These are phyloP conservation scores for Podospora bellae-mahoneyi DNA, from an alignment of 495 filamentous ascomycete species.

Conservation along the genomic window DNA sequence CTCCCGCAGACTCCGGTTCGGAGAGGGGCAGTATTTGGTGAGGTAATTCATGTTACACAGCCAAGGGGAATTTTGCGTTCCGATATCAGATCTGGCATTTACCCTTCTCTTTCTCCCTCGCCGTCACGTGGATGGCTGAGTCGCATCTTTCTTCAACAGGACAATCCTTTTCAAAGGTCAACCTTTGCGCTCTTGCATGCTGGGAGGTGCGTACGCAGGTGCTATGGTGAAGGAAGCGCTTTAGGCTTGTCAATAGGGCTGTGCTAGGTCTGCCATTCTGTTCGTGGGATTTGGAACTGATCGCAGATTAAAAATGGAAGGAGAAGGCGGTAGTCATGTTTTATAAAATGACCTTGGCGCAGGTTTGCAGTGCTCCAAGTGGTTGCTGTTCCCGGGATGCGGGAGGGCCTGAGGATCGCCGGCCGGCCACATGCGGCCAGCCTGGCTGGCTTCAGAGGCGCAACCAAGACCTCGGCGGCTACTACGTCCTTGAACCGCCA, in stretches of 20 bases:
- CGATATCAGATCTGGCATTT: not conserved
- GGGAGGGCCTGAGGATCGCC: conserved; percentile 2
- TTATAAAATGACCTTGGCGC: not conserved
- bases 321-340: not conserved
- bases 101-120: not conserved
- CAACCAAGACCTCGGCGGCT: not conserved
- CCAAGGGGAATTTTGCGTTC: not conserved
- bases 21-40: not conserved
- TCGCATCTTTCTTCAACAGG: no score
- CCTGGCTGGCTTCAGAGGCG: not conserved
- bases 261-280: not conserved
- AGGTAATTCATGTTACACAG: not conserved
- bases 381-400: not conserved
- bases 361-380: not conserved
- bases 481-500: not conserved
- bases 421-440: not conserved
- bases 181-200: no score
- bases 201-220: no score
- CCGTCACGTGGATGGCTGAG: not conserved
- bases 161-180: no score
- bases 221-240: not conserved
- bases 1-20: not conserved
- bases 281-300: no score
- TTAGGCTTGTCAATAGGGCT: not conserved
- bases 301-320: not conserved